Evolutionary conservation across 2,329 filamentous ascomycete genomes (phyloP).

Genomic region (Arachnomyces sp.): DNA sequence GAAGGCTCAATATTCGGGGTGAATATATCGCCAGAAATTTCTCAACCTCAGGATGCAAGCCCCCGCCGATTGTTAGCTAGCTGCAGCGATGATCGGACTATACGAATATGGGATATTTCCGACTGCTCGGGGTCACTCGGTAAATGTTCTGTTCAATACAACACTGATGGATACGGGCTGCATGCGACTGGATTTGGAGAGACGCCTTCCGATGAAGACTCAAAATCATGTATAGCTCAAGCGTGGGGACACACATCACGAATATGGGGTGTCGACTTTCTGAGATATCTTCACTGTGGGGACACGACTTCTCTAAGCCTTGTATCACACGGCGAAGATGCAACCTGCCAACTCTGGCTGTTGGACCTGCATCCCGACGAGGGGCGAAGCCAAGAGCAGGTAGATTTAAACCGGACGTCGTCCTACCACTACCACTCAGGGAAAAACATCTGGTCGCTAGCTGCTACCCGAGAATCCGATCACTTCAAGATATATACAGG

Average conservation of each 20-base stretch:
- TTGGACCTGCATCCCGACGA: constrained; percentile 39
- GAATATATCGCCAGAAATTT: constrained; percentile 57
- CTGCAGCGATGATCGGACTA: constrained; percentile 89
- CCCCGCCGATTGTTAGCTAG: constrained; percentile 64
- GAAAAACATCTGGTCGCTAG: constrained; percentile 83
- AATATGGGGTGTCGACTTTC: constrained; percentile 79
- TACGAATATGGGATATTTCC: constrained; percentile 79
- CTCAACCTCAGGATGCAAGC: constrained; percentile 26
- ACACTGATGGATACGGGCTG: constrained; percentile 27
- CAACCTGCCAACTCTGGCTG: constrained; percentile 65
- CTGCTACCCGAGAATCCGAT: constrained; percentile 22
- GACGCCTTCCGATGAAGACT: constrained; percentile 24
- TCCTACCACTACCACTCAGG: constrained; percentile 63
- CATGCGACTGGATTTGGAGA: constrained; percentile 58
- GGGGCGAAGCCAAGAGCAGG: constrained; percentile 17
- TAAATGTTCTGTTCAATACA: constrained; percentile 26
- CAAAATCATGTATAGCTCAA: constrained; percentile 52
- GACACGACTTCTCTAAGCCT: constrained; percentile 39
- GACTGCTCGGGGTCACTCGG: constrained; percentile 33
- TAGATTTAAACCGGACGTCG: constrained; percentile 43
- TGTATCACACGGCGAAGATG: constrained; percentile 79
- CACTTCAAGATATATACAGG: constrained; percentile 55
- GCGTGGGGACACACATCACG: constrained; percentile 81
- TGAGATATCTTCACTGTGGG: constrained; percentile 24
- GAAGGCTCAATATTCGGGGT: constrained; percentile 94